Base-by-base conservation (phyloP, 306 rosid species). In the Quercus cerris region DNA sequence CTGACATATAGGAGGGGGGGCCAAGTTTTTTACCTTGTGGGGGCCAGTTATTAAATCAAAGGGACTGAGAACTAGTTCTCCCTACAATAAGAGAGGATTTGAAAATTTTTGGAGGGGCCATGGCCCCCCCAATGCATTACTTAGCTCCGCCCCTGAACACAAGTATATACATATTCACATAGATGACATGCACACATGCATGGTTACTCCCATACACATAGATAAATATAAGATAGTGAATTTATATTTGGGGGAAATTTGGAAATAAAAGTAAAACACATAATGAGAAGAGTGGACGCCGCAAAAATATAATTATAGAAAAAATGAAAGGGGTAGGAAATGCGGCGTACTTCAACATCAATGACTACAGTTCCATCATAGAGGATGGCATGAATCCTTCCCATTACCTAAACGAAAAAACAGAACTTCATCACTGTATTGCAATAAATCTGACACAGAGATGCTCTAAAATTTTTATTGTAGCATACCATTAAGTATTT, bases 341-440 rank as follows among this genome's bases (percentile, higher is more conserved):
- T 80, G 80, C 71, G 71, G 38, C 88, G 70, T 88, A 91, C 99
- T 77, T 95, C 94, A 38, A 95, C 99, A 81, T 95, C 96, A 1
- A 91, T 91, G 81, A 91, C 96, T 27, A 93, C 91, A 0, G 96
- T 90, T 81, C 99, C 99, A 84, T 95, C 90, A 9, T 96, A 46
- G 52, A 91, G 98, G 74, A 95, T 86, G 30, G 97, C 98, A 82
- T 95, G 99, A 79, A 95, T 95, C 75, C 93, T 93, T 85, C 97
- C 97, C 98, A 95, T 95, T 71, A 76, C 98, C 99, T 95, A 76
- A 76, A 79, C 0, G 77, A 71, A 73, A 70, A 72, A 72, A 67
- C 51, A 76, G 75, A 52, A 71, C 63, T 73, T 61, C 41, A 51
- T 63, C 67, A 19, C 77, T 66, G 56, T 44, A 75, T 18, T 77